Base-by-base conservation (phyloP, 371 early-diverging fungal genomes). In the Mortierella sp. region DNA sequence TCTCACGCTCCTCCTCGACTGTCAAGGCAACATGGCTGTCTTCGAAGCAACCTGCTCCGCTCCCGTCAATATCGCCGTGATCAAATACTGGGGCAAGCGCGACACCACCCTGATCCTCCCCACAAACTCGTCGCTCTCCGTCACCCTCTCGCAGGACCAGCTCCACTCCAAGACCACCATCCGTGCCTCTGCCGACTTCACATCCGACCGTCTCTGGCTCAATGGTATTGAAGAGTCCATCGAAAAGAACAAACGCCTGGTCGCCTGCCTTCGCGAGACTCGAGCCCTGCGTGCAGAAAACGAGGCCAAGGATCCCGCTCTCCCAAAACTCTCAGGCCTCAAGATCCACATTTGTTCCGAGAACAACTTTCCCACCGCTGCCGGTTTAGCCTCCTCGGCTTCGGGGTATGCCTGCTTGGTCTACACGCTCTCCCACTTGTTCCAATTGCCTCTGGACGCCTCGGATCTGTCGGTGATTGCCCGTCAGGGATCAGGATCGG, bases 81-180 rank as follows among this genome's bases (percentile, higher is more conserved):
- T 99, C 84, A 99, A 99, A 85, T 99, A 99, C 86, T 99, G 99
- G 99, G 99, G 98, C 62, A 98, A 98, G 85, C 89, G 97, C 65
- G 92, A 95, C 80, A 88, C 90, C 30, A 81, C 89, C 52, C 88
- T 97, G 63, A 93, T 95, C 74, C 89, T 98, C 50, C 98, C 99
- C 39, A 97, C 96, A 58, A 99, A 98, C 87, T 91, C 93, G 48
- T 98, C 99, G 19, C 89, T 99, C 41, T 97, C 97, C 6, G 93
- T 95, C 54, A 98, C 99, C 12, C 90, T 98, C n/a, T 93, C 92
- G 28, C 96, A 96, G 81, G 97, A 97, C 78, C 90, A 95, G 71
- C 92, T 98, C 57, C 93, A 94, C 80, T 94, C 96, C 79, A 93
- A 91, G 81, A 97, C 98, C 7, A 93, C 96, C 24, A 89, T 95